Conservation (phyloP, 2,329 filamentous ascomycete species). For the Trichoderma oligosporum region DNA sequence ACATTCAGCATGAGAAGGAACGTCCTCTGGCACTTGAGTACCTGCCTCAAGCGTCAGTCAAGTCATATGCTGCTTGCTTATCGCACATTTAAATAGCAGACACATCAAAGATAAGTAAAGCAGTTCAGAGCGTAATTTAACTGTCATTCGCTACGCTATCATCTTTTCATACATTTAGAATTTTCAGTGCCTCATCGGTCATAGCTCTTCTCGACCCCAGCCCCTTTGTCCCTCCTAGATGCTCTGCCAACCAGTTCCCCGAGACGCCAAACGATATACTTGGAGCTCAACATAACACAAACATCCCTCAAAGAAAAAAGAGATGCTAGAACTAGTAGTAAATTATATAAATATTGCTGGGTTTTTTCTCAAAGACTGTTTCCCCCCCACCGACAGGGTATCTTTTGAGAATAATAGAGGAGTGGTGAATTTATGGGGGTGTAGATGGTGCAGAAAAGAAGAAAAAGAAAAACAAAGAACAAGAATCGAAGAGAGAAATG, state of each 20-base stretch:
- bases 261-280: constrained; percentile 21
- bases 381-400: constrained; percentile 15
- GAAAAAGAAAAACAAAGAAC: background rate
- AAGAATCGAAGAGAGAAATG: background rate
- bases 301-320: constrained; percentile 1
- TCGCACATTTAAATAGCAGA: too few relatives aligned
- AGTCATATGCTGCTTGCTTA: too few relatives aligned
- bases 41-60: too few relatives aligned
- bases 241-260: constrained; percentile 19
- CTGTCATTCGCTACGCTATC: constrained; percentile 19
- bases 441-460: constrained; percentile 4
- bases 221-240: constrained; percentile 13
- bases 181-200: constrained; percentile 16
- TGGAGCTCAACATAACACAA: constrained; percentile 14
- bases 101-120: too few relatives aligned
- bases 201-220: constrained; percentile 13
- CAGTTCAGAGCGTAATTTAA: constrained; percentile 1
- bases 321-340: constrained; percentile 15
- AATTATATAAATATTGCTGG: constrained; percentile 14
- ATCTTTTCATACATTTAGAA: constrained; percentile 16
- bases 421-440: constrained; percentile 16
- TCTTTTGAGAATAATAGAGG: constrained; percentile 15
- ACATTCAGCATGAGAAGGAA: too few relatives aligned
- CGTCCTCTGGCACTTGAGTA: too few relatives aligned
- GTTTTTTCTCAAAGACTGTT: constrained; percentile 16